A percentile compares a stretch with the other conserved stretches of the same genome.
These are phyloP conservation scores for Fistulinella prunicolor DNA, from an alignment of 768 basidiomycete genomes.

Conservation along the genomic window DNA sequence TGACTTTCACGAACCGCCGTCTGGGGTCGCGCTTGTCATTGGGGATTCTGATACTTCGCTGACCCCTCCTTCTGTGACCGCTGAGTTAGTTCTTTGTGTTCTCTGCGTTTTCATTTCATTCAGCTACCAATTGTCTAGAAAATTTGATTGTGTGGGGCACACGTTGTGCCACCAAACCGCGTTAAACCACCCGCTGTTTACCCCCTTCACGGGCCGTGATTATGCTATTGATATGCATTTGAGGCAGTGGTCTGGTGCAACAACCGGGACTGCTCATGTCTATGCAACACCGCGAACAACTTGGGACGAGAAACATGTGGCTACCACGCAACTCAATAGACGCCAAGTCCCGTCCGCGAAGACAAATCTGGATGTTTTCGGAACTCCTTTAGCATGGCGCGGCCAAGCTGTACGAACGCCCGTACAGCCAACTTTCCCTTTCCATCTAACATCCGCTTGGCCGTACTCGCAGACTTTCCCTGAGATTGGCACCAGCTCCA, in stretches of 20 bases:
- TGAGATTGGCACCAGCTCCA: background rate
- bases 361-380: background rate
- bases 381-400: background rate
- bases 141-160: background rate
- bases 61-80: background rate
- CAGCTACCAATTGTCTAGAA: conserved; percentile 6
- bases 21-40: background rate
- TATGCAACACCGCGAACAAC: conserved; percentile 1
- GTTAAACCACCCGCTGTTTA: background rate
- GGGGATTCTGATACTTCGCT: background rate
- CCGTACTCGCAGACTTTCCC: background rate
- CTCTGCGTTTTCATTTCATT: background rate
- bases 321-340: background rate
- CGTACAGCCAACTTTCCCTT: conserved; percentile 3
- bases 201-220: background rate
- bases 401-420: conserved; percentile 22
- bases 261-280: background rate
- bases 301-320: background rate
- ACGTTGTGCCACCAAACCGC: background rate
- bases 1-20: background rate
- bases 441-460: background rate
- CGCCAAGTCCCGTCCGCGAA: conserved; percentile 14
- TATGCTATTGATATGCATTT: background rate
- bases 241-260: background rate
- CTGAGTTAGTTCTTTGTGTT: conserved; percentile 11